Evolutionary conservation across 495 filamentous ascomycete species (phyloP).

Genomic region (Penicillium herquei): DNA sequence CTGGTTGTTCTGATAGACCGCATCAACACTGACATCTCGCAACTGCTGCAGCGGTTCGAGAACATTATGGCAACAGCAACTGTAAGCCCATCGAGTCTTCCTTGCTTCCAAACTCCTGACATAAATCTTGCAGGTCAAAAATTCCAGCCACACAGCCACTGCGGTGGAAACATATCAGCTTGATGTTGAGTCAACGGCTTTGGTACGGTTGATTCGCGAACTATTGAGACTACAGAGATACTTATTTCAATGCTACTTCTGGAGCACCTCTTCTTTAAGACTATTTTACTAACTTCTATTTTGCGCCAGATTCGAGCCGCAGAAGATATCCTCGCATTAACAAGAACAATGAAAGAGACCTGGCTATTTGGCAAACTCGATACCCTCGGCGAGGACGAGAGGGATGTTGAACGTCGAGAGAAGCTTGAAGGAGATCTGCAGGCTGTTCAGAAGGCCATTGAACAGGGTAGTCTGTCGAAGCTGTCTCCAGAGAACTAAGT

Average conservation of each 20-base stretch:
- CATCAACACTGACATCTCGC: conserved; percentile 52
- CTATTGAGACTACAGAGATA: background rate
- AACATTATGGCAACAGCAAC: conserved; percentile 57
- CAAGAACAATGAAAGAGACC: conserved; percentile 66
- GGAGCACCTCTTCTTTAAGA: no score
- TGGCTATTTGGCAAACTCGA: conserved; percentile 74
- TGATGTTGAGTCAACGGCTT: conserved; percentile 60
- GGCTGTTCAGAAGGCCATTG: conserved; percentile 48
- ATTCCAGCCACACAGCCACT: conserved; percentile 39
- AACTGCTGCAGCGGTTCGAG: conserved; percentile 60
- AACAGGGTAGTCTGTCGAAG: conserved; percentile 36
- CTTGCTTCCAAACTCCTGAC: background rate
- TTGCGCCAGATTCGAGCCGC: conserved; percentile 62
- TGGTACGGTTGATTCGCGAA: conserved; percentile 43
- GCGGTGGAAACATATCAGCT: conserved; percentile 62
- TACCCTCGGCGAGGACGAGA: conserved; percentile 53
- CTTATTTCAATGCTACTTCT: background rate
- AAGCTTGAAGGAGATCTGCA: conserved; percentile 51
- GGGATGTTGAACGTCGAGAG: conserved; percentile 40
- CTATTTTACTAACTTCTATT: no score
- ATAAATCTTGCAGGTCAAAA: conserved; percentile 31
- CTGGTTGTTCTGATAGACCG: conserved; percentile 38
- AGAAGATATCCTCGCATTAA: conserved; percentile 64
- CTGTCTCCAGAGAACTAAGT: conserved; percentile 3
- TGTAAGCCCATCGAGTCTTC: conserved; percentile 29